These are phyloP conservation scores for Colletotrichum noveboracense DNA, from an alignment of 2,329 filamentous ascomycete genomes.

Conservation along the genomic window DNA sequence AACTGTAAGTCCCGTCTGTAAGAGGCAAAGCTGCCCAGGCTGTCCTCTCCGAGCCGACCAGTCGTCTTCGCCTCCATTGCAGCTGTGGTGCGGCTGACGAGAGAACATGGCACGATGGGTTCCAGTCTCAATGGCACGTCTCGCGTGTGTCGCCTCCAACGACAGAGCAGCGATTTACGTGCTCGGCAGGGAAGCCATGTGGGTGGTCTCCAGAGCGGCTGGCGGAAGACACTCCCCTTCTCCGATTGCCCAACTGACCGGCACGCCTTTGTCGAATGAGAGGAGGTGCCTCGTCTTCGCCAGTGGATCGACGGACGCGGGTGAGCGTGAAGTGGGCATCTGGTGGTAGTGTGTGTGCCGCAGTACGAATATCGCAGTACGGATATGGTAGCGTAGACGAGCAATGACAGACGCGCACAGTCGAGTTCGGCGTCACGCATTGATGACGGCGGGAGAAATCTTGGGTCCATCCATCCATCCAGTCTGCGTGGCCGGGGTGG, in stretches of 20 bases:
- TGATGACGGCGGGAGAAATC: background rate
- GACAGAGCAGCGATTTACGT: background rate
- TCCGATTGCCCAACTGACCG: background rate
- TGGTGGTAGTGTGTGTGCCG: background rate
- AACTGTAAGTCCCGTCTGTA: background rate
- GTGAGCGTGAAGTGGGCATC: background rate
- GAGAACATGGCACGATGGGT: background rate
- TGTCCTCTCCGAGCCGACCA: background rate
- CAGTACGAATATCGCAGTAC: background rate
- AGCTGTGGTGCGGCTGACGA: background rate
- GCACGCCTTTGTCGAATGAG: background rate
- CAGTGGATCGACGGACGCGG: background rate
- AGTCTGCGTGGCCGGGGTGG: background rate
- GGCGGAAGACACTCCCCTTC: background rate
- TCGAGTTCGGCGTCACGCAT: slow-evolving; percentile 1
- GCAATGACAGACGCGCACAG: background rate
- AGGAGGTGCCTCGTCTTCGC: background rate
- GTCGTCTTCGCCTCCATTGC: background rate
- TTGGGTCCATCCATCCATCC: background rate
- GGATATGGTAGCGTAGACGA: background rate
- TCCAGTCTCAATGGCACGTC: background rate
- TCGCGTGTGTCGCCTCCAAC: background rate
- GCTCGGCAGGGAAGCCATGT: slow-evolving; percentile 14
- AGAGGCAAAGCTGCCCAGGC: background rate
- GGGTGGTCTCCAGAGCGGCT: slow-evolving; percentile 5